Percentiles rank a stretch among this genome's conserved stretches.
Conservation (phyloP, 2,329 filamentous ascomycete genomes). For the Fusarium miscanthi region DNA sequence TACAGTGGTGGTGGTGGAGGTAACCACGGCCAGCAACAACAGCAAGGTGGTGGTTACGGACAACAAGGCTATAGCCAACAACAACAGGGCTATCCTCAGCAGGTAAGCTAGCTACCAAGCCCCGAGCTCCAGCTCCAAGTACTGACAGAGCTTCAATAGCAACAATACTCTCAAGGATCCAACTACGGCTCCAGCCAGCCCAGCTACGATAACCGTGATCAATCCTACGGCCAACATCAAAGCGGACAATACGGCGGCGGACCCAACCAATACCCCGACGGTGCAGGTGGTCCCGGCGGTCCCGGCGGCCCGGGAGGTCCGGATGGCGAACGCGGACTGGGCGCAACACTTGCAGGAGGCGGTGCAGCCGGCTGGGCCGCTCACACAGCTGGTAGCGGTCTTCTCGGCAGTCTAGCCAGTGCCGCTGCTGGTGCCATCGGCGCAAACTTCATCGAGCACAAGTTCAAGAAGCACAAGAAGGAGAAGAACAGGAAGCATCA, state of each 20-base stretch:
- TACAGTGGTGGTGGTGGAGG: slow-evolving; percentile 30
- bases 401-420: slow-evolving; percentile 60
- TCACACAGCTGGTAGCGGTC: slow-evolving; percentile 62
- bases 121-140: rapidly evolving
- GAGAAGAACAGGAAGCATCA: slow-evolving; percentile 43
- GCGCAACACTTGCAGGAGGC: slow-evolving; percentile 60
- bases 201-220: slow-evolving; percentile 27
- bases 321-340: slow-evolving; percentile 61
- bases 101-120: slow-evolving; percentile 4
- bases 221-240: slow-evolving; percentile 34
- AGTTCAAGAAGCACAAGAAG: slow-evolving; percentile 48
- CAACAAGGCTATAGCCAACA: slow-evolving; percentile 28
- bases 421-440: slow-evolving; percentile 61
- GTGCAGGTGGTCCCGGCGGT: slow-evolving; percentile 11
- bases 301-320: slow-evolving; percentile 36
- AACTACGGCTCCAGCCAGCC: slow-evolving; percentile 31
- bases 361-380: slow-evolving; percentile 62
- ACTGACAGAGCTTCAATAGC: slow-evolving; percentile 4
- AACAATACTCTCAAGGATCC: slow-evolving; percentile 35
- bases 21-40: slow-evolving; percentile 17
- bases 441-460: slow-evolving; percentile 59
- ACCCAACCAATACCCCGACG: slow-evolving; percentile 23
- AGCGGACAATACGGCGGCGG: slow-evolving; percentile 30
- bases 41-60: slow-evolving; percentile 7
- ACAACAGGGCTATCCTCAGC: slow-evolving; percentile 36